Base-by-base conservation (phyloP, 1,139 yeast genomes). In the Lodderomyces orthopsilosis region DNA sequence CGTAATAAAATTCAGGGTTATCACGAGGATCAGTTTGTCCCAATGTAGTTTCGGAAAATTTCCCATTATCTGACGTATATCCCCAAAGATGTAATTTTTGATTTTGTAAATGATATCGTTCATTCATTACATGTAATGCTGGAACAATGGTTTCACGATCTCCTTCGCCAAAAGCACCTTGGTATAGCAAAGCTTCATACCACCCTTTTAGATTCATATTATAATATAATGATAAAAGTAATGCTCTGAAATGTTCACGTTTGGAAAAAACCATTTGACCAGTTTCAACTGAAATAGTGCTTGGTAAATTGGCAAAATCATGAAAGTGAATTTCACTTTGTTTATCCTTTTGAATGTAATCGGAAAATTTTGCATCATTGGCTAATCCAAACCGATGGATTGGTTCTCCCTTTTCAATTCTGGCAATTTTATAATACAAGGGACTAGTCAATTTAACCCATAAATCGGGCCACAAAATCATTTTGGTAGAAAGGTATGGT, bases 71-170 rank as follows among this genome's bases (percentile, higher is more conserved):
- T 7, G 50, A 51, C 3, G 52, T 54, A 42, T 56, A 59, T 0
- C 70, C 70, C 4, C 65, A 61, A 22, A 58, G 48, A 52, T 60
- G 56, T 2, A 64, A 54, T 39, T 52, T 51, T 30, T 50, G 57
- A 18, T 54, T 53, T 2, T 61, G 63, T 21, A 66, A 46, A 42
- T 62, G 55, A 46, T 67, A 68, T 1, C 70, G 62, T 48, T 68
- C 74, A 32, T 63, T 51, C 49, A 69, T 60, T 2, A 64, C 65
- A 41, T 64, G 63, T 39, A 69, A 57, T 2, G 74, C 74, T 3
- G 74, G 71, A 8, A 66, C 60, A 43, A 66, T 59, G 1, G 74
- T 66, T 43, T 70, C 75, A 42, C 69, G 59, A 46, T 69, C 74
- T 33, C 74, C 73, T 34, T 58, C 62, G 5, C 70, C 72, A 8